These are phyloP conservation scores for Gaeumannomyces sp. DNA, from an alignment of 2,329 filamentous ascomycete species.

Conservation along the genomic window DNA sequence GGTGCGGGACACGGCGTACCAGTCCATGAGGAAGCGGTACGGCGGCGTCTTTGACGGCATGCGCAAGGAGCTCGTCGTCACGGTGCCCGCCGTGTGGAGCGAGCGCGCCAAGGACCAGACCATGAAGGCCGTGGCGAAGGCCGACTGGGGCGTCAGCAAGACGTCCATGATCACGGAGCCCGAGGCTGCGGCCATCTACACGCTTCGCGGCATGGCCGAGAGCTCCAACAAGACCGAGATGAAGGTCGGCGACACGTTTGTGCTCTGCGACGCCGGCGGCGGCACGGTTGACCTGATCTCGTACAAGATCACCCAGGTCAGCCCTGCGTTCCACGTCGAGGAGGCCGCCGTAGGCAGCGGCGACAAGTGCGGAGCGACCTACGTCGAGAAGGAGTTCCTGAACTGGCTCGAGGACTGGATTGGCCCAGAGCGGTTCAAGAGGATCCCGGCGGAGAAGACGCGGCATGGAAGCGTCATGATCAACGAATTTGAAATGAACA, in stretches of 20 bases:
- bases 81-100: slow-evolving; percentile 41
- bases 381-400: slow-evolving; percentile 15
- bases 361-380: slow-evolving; percentile 15
- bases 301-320: slow-evolving; percentile 38
- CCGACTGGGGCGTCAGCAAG: slow-evolving; percentile 29
- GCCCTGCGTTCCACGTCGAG: slow-evolving; percentile 24
- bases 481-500: slow-evolving; percentile 11
- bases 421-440: slow-evolving; percentile 10
- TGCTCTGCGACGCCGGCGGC: slow-evolving; percentile 26
- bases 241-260: slow-evolving; percentile 17
- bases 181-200: slow-evolving; percentile 37
- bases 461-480: slow-evolving; percentile 13
- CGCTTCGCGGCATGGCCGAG: slow-evolving; percentile 22
- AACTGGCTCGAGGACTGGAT: slow-evolving; percentile 14
- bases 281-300: slow-evolving; percentile 41
- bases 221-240: slow-evolving; percentile 15
- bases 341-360: slow-evolving; percentile 11
- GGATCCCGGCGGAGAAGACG: slow-evolving; percentile 10
- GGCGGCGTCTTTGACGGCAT: slow-evolving; percentile 10
- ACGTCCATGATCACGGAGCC: slow-evolving; percentile 35
- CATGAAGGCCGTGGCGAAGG: slow-evolving; percentile 29
- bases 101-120: slow-evolving; percentile 25
- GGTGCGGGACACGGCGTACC: slow-evolving; percentile 16
- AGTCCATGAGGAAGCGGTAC: slow-evolving; percentile 17
- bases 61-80: slow-evolving; percentile 28